Evolutionary conservation across 73 alveolate species (phyloP).

Genomic region (Paramecium bursaria): DNA sequence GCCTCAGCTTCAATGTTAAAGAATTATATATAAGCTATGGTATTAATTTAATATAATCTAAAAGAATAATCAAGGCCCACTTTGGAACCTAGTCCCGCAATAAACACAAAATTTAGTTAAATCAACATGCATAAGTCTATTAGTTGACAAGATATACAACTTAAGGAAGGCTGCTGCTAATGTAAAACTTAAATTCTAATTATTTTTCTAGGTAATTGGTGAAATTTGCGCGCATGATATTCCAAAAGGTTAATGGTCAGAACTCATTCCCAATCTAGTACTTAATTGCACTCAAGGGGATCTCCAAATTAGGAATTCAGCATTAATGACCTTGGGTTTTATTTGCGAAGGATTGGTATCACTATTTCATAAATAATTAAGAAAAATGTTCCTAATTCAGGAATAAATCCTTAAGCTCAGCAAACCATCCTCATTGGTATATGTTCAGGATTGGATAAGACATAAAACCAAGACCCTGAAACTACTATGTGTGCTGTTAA

Average conservation of each 20-base stretch:
- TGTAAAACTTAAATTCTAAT: too few relatives aligned
- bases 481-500: conserved; percentile 29
- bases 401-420: not conserved
- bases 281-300: not conserved
- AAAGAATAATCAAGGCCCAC: too few relatives aligned
- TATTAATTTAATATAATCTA: too few relatives aligned
- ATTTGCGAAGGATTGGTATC: conserved; percentile 52
- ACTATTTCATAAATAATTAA: not conserved
- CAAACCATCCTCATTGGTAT: conserved; percentile 26
- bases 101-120: too few relatives aligned
- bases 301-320: conserved; percentile 9
- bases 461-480: not conserved
- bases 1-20: too few relatives aligned
- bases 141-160: too few relatives aligned
- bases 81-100: too few relatives aligned
- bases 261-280: not conserved
- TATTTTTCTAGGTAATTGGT: conserved; percentile 17
- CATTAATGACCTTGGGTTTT: conserved; percentile 46
- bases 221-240: conserved; percentile 53
- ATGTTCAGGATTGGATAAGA: conserved; percentile 40
- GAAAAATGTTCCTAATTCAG: conserved; percentile 41
- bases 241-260: conserved; percentile 57
- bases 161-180: too few relatives aligned
- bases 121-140: too few relatives aligned
- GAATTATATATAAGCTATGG: too few relatives aligned